Conservation (phyloP, 176 grass and related monocot species). For the Paspalum vaginatum region DNA sequence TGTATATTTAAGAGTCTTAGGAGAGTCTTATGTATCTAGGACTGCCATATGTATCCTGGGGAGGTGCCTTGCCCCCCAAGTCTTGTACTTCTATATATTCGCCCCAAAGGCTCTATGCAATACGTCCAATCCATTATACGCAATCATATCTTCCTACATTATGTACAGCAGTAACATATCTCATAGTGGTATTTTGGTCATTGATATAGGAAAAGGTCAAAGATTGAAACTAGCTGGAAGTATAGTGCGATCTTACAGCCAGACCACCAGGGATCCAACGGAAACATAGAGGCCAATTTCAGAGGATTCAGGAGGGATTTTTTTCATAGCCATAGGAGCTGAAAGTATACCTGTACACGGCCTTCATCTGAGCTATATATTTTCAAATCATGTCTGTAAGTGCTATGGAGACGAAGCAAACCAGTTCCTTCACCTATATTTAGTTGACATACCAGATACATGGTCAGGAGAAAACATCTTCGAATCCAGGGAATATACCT, state of each 20-base stretch:
- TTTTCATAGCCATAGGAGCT: neutral
- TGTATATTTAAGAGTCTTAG: too few species aligned
- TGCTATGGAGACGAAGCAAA: constrained; percentile 99
- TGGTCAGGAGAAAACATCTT: constrained; percentile 11
- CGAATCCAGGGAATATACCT: constrained; percentile 32
- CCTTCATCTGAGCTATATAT: constrained; percentile 99
- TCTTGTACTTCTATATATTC: too few species aligned
- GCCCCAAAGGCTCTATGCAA: too few species aligned
- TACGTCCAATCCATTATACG: too few species aligned
- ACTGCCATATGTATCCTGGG: too few species aligned
- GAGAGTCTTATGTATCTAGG: too few species aligned
- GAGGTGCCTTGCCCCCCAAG: too few species aligned
- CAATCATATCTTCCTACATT: too few species aligned
- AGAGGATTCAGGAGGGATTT: constrained; percentile 1
- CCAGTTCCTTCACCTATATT: constrained; percentile 94
- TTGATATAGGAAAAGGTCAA: constrained; percentile 1
- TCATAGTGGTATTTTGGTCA: neutral
- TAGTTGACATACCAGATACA: neutral
- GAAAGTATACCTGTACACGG: constrained; percentile 80
- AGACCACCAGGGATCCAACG: neutral
- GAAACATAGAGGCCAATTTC: constrained; percentile 2
- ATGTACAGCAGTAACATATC: constrained; percentile 17
- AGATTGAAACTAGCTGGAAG: constrained; percentile 13
- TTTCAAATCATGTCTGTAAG: constrained; percentile 98
- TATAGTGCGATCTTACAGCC: neutral